These are phyloP conservation scores for Amanita polypyramis DNA, from an alignment of 768 basidiomycete species.

Conservation along the genomic window DNA sequence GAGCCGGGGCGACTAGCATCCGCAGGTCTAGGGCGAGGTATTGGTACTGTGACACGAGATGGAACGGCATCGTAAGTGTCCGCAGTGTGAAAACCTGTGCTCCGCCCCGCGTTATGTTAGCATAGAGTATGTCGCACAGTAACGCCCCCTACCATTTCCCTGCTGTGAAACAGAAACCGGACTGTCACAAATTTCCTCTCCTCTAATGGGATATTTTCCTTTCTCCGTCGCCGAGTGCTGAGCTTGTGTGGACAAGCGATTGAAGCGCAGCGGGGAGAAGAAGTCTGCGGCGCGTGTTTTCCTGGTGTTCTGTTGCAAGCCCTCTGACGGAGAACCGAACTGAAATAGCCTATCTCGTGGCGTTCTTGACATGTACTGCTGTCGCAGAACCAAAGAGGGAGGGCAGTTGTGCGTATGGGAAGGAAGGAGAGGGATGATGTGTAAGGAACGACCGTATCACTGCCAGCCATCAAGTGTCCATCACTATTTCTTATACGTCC, in stretches of 20 bases:
- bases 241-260: background rate
- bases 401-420: no score
- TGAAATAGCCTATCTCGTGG: background rate
- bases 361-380: background rate
- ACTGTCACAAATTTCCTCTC: background rate
- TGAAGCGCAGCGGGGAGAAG: background rate
- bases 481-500: background rate
- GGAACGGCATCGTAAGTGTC: background rate
- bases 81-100: background rate
- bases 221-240: background rate
- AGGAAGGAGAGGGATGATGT: background rate
- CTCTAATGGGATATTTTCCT: background rate
- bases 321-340: background rate
- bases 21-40: conserved; percentile 1
- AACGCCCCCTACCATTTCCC: background rate
- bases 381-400: no score
- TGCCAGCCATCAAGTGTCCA: background rate
- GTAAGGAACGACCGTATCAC: background rate
- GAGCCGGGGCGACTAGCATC: background rate
- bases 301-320: background rate
- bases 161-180: background rate
- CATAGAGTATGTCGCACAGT: background rate
- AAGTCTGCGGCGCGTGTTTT: background rate
- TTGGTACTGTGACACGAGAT: background rate
- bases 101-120: background rate